Conservation (phyloP, 495 filamentous ascomycete species). For the Penicillium robsamsonii region DNA sequence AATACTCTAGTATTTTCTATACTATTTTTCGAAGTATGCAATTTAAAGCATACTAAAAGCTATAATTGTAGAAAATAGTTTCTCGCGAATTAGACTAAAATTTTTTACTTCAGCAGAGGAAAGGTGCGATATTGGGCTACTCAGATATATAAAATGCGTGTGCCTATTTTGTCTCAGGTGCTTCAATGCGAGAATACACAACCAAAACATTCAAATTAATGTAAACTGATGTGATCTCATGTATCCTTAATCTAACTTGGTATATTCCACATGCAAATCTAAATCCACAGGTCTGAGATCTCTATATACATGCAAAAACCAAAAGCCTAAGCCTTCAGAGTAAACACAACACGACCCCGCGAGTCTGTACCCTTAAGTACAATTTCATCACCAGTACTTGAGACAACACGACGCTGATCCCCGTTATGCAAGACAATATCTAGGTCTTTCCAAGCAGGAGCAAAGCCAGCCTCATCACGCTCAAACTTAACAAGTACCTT, state of each 20-base stretch:
- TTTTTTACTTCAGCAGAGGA: too few species aligned
- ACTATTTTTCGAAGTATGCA: too few species aligned
- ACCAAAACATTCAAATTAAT: not conserved
- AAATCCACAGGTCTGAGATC: not conserved
- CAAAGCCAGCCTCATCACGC: conserved; percentile 40
- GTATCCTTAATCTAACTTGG: not conserved
- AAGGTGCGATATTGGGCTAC: too few species aligned
- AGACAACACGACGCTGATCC: conserved; percentile 46
- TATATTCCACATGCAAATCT: conserved; percentile 3
- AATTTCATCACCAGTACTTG: conserved; percentile 31
- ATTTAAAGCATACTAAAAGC: too few species aligned
- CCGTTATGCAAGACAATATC: conserved; percentile 52
- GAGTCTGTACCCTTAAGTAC: conserved; percentile 33
- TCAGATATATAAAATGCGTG: too few species aligned
- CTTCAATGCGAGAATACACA: too few species aligned
- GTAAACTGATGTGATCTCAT: not conserved
- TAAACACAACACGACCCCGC: conserved; percentile 38
- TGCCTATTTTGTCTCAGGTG: too few species aligned
- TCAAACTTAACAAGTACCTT: conserved; percentile 42
- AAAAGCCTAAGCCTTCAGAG: conserved; percentile 26
- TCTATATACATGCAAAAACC: not conserved
- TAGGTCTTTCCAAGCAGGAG: conserved; percentile 53
- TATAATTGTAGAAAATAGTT: too few species aligned
- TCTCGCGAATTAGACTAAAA: too few species aligned
- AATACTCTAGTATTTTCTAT: too few species aligned